Percentiles rank a stretch among this genome's conserved stretches.
Conservation (phyloP, 2,329 filamentous ascomycete species). For the Colletotrichum orchidophilum region DNA sequence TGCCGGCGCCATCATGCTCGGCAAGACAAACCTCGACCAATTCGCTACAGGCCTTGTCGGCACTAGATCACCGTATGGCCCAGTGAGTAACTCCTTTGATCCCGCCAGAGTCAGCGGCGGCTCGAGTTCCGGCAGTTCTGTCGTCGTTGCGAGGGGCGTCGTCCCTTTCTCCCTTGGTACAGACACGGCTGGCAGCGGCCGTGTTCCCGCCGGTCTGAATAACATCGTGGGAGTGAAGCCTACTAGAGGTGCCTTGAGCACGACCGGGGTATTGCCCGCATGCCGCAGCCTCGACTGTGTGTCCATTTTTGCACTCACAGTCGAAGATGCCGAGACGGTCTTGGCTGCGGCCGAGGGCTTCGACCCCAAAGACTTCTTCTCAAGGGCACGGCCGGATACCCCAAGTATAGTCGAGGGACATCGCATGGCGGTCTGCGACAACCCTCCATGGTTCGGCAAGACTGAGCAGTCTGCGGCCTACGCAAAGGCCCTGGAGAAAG, state of each 20-base stretch:
- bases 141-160: slow-evolving; percentile 61
- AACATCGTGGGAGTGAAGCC: slow-evolving; percentile 62
- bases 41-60: slow-evolving; percentile 71
- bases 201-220: slow-evolving; percentile 63
- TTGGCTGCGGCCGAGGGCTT: slow-evolving; percentile 58
- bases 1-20: slow-evolving; percentile 65
- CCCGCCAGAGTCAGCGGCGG: slow-evolving; percentile 54
- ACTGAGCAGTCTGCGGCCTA: slow-evolving; percentile 53
- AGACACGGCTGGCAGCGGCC: slow-evolving; percentile 64
- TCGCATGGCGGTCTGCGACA: slow-evolving; percentile 49
- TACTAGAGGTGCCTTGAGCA: slow-evolving; percentile 61
- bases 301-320: slow-evolving; percentile 59
- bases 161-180: slow-evolving; percentile 67
- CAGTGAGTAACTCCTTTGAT: slow-evolving; percentile 61
- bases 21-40: slow-evolving; percentile 70
- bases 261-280: slow-evolving; percentile 61
- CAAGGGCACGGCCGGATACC: slow-evolving; percentile 48
- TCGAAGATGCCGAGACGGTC: slow-evolving; percentile 59
- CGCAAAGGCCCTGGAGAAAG: slow-evolving; percentile 49
- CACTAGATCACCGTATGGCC: slow-evolving; percentile 67
- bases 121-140: slow-evolving; percentile 66
- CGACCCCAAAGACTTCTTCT: slow-evolving; percentile 60
- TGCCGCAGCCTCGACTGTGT: slow-evolving; percentile 67
- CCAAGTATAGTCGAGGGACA: slow-evolving; percentile 22
- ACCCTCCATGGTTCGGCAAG: slow-evolving; percentile 48